Evolutionary conservation across 805 yeast genomes (phyloP).

Genomic region (Starmerella vitae): DNA sequence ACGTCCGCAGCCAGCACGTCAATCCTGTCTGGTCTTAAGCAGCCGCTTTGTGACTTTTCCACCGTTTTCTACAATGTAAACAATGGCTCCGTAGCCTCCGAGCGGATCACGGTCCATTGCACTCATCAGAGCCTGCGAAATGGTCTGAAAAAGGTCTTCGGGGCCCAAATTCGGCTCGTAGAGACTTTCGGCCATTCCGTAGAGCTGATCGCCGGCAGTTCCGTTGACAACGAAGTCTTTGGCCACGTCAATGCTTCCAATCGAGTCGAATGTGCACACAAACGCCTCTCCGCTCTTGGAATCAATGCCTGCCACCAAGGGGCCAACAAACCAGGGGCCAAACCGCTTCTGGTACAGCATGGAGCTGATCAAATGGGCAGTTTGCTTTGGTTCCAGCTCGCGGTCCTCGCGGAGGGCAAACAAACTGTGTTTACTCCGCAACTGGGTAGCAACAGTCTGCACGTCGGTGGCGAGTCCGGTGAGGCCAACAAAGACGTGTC

Average conservation of each 20-base stretch:
- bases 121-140: conserved; percentile 81
- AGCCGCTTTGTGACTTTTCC: conserved; percentile 80
- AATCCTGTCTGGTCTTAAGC: conserved; percentile 92
- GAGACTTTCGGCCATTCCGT: conserved; percentile 95
- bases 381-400: conserved; percentile 79
- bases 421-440: conserved; percentile 72
- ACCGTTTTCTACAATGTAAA: conserved; percentile 48
- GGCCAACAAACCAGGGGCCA: conserved; percentile 95
- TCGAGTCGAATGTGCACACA: conserved; percentile 87
- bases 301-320: conserved; percentile 89
- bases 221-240: conserved; percentile 92
- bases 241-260: conserved; percentile 93
- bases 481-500: conserved; percentile 65
- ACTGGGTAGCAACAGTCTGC: conserved; percentile 60
- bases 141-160: conserved; percentile 90
- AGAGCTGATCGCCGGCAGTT: conserved; percentile 90
- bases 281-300: conserved; percentile 74
- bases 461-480: conserved; percentile 96
- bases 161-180: conserved; percentile 91
- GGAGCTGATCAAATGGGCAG: conserved; percentile 83
- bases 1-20: conserved; percentile 19
- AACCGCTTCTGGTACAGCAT: conserved; percentile 76
- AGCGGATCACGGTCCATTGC: conserved; percentile 96
- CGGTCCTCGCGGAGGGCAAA: conserved; percentile 88
- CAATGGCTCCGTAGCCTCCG: conserved; percentile 97